phyloP scores from a whole-genome alignment of 75 land plant genomes.

The Pseudotsuga menziesii region DNA sequence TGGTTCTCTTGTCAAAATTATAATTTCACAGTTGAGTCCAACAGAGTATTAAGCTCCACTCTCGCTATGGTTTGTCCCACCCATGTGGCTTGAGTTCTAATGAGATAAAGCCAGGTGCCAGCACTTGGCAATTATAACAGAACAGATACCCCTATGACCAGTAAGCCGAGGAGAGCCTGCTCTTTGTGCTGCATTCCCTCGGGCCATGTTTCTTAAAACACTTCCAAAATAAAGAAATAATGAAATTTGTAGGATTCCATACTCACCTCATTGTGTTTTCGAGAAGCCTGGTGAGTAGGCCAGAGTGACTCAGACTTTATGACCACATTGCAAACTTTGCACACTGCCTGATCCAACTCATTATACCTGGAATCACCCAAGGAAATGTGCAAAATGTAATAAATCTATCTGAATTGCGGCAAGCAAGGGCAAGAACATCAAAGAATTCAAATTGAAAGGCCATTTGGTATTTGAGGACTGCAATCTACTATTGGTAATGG shows the following conservation, averaged over 20 bases:
- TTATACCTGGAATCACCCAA: slow-evolving; percentile 52
- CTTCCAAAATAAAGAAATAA: neutral
- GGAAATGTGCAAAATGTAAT: neutral
- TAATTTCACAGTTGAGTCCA: too few relatives aligned
- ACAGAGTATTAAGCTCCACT: too few relatives aligned
- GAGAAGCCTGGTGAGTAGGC: slow-evolving; percentile 78
- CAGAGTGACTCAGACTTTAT: slow-evolving; percentile 75
- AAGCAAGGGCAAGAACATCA: neutral
- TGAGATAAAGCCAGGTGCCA: too few relatives aligned
- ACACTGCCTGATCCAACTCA: slow-evolving; percentile 71
- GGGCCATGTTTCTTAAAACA: too few relatives aligned
- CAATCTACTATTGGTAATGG: neutral
- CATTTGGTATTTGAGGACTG: neutral
- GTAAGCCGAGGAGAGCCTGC: too few relatives aligned
- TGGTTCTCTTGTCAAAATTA: too few relatives aligned
- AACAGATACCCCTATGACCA: too few relatives aligned
- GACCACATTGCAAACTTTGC: slow-evolving; percentile 70
- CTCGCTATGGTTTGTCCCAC: too few relatives aligned
- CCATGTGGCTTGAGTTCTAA: too few relatives aligned
- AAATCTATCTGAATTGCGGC: slow-evolving; percentile 1
- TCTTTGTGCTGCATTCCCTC: too few relatives aligned
- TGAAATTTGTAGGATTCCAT: neutral
- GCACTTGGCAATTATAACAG: too few relatives aligned
- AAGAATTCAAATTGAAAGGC: neutral
- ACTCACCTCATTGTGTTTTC: slow-evolving; percentile 71